phyloP scores from a whole-genome alignment of 768 basidiomycete genomes.

The Hysterangium stoloniferum region DNA sequence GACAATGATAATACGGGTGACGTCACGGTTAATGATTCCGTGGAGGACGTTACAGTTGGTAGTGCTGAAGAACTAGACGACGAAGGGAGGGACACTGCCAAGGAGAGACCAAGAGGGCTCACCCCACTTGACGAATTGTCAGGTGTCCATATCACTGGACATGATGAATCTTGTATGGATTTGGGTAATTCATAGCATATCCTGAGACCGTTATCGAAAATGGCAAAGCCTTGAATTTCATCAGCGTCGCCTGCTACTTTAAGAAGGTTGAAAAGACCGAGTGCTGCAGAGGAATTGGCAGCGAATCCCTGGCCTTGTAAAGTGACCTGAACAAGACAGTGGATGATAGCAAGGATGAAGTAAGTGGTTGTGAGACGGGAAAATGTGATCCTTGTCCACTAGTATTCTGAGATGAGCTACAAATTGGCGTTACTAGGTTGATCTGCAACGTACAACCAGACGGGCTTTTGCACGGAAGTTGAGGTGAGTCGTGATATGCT shows the following conservation, averaged over 20 bases:
- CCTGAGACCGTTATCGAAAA: constrained; percentile 42
- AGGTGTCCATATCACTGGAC: constrained; percentile 51
- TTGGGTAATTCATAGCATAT: constrained; percentile 50
- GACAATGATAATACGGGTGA: too few relatives aligned
- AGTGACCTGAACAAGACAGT: constrained; percentile 59
- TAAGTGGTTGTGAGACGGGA: constrained; percentile 60
- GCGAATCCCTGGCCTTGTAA: constrained; percentile 62
- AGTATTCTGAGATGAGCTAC: neutral
- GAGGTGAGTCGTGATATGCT: constrained; percentile 21
- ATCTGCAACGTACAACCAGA: constrained; percentile 37
- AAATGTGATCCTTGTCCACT: constrained; percentile 69
- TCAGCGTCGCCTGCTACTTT: constrained; percentile 25
- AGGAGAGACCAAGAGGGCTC: constrained; percentile 1
- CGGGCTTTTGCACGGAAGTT: constrained; percentile 31
- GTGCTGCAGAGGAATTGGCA: constrained; percentile 52
- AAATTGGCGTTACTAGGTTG: neutral
- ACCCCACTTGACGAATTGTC: constrained; percentile 13
- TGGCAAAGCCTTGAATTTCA: constrained; percentile 41
- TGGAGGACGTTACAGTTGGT: constrained; percentile 5
- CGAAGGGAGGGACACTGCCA: neutral
- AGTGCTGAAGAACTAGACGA: neutral
- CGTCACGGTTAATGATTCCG: constrained; percentile 3
- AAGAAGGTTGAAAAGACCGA: constrained; percentile 30
- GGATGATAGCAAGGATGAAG: constrained; percentile 55
- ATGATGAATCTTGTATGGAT: constrained; percentile 27